phyloP scores from a whole-genome alignment of 371 early-diverging fungal genomes.

The Actinomucor elegans region DNA sequence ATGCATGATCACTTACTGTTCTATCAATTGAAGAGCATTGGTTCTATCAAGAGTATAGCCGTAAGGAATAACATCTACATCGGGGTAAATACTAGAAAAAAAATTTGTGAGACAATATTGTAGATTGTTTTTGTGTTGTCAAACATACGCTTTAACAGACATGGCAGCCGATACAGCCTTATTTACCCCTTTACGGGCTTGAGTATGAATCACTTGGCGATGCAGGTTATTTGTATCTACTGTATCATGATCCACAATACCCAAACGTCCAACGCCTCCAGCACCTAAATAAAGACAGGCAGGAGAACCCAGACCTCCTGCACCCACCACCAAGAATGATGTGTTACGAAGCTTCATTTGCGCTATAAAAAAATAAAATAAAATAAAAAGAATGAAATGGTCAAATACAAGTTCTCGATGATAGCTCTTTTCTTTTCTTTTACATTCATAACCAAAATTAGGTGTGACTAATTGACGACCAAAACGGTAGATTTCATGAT shows the following conservation, averaged over 20 bases:
- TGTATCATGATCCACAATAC: slow-evolving; percentile 94
- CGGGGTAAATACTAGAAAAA: slow-evolving; percentile 54
- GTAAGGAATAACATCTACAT: slow-evolving; percentile 55
- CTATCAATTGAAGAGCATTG: slow-evolving; percentile 66
- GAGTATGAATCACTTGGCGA: slow-evolving; percentile 93
- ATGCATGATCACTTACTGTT: slow-evolving; percentile 23
- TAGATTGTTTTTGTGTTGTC: not conserved
- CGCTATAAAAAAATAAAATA: slow-evolving; percentile 42
- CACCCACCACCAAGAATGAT: slow-evolving; percentile 91
- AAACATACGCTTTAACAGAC: slow-evolving; percentile 57
- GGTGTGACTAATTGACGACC: slow-evolving; percentile 93
- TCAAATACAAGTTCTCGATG: no score
- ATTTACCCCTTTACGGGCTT: slow-evolving; percentile 67
- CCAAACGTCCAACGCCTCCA: slow-evolving; percentile 90
- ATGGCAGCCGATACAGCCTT: slow-evolving; percentile 84
- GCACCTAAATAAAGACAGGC: slow-evolving; percentile 90
- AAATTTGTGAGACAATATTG: not conserved
- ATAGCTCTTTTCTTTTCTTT: no score
- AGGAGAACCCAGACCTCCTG: slow-evolving; percentile 97
- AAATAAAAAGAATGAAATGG: not conserved
- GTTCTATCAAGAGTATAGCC: slow-evolving; percentile 60
- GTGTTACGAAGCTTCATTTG: slow-evolving; percentile 80
- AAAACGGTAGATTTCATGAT: slow-evolving; percentile 83
- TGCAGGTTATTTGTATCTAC: slow-evolving; percentile 97
- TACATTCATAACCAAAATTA: slow-evolving; percentile 79